These are phyloP conservation scores for Hymenoscyphus albidus DNA, from an alignment of 2,329 filamentous ascomycete species.

Conservation along the genomic window DNA sequence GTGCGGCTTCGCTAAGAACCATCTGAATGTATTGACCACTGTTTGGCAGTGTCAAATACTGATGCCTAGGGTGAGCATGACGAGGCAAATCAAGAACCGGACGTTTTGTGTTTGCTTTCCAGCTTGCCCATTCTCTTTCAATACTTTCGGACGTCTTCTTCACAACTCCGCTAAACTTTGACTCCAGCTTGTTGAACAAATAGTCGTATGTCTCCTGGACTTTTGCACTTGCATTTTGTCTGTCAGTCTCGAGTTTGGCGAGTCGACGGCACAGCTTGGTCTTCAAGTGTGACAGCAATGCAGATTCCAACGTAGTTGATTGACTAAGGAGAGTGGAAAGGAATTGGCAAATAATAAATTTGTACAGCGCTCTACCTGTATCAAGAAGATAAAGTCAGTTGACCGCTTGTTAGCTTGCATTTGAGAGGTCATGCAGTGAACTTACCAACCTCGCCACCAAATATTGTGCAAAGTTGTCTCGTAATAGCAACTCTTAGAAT, in stretches of 20 bases:
- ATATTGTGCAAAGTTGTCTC: conserved; percentile 43
- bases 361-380: conserved; percentile 46
- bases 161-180: conserved; percentile 33
- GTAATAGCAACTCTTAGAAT: conserved; percentile 55
- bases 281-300: conserved; percentile 41
- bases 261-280: conserved; percentile 55
- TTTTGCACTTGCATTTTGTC: conserved; percentile 12
- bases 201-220: conserved; percentile 25
- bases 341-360: conserved; percentile 49
- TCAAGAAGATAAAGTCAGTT: background rate
- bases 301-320: conserved; percentile 29
- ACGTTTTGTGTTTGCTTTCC: conserved; percentile 39
- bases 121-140: conserved; percentile 37
- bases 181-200: conserved; percentile 31
- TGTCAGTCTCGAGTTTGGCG: conserved; percentile 51
- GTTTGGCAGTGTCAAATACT: conserved; percentile 40
- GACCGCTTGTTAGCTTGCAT: background rate
- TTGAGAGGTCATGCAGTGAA: background rate
- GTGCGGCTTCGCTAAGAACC: conserved; percentile 4
- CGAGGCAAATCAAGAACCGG: conserved; percentile 41
- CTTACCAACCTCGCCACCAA: conserved; percentile 40
- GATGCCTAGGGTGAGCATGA: conserved; percentile 34
- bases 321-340: conserved; percentile 46
- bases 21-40: conserved; percentile 37
- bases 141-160: conserved; percentile 32